Conservation (phyloP, 1,139 yeast genomes). For the Casaregolazyma lundiana region DNA sequence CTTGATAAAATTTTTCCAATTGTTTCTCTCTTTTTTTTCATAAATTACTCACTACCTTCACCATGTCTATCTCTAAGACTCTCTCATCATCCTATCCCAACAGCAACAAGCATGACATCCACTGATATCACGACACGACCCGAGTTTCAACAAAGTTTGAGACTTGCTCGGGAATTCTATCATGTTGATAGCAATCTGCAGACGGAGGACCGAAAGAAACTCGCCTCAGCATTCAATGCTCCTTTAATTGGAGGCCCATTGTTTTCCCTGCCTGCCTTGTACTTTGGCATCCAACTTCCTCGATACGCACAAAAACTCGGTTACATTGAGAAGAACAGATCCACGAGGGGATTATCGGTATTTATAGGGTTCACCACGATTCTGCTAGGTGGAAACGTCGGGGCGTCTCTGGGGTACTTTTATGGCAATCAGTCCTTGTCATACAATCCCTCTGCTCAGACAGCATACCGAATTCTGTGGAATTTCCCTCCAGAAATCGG, state of each 20-base stretch:
- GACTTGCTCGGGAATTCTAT: slow-evolving; percentile 19
- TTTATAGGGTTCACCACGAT: slow-evolving; percentile 21
- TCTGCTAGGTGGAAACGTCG: slow-evolving; percentile 19
- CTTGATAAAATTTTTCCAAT: no score
- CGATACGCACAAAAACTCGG: slow-evolving; percentile 17
- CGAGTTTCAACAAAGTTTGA: slow-evolving; percentile 10
- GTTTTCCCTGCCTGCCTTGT: slow-evolving; percentile 19
- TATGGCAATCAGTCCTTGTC: slow-evolving; percentile 16
- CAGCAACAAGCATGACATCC: neutral
- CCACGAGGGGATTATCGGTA: slow-evolving; percentile 20
- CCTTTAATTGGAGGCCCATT: slow-evolving; percentile 19
- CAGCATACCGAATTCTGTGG: slow-evolving; percentile 22
- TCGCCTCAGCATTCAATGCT: slow-evolving; percentile 18
- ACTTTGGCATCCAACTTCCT: slow-evolving; percentile 22
- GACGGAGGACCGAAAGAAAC: slow-evolving; percentile 16
- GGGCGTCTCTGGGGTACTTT: slow-evolving; percentile 18
- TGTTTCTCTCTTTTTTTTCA: no score
- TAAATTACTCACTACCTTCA: no score
- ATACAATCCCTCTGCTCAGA: slow-evolving; percentile 17
- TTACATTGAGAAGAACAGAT: slow-evolving; percentile 14
- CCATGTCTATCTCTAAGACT: neutral
- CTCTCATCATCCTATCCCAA: neutral
- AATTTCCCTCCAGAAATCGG: slow-evolving; percentile 30
- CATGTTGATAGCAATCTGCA: slow-evolving; percentile 17
- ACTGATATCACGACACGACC: slow-evolving; percentile 8